Base-by-base conservation (phyloP, 2,329 filamentous ascomycete species). In the Colletotrichum spaethianum region DNA sequence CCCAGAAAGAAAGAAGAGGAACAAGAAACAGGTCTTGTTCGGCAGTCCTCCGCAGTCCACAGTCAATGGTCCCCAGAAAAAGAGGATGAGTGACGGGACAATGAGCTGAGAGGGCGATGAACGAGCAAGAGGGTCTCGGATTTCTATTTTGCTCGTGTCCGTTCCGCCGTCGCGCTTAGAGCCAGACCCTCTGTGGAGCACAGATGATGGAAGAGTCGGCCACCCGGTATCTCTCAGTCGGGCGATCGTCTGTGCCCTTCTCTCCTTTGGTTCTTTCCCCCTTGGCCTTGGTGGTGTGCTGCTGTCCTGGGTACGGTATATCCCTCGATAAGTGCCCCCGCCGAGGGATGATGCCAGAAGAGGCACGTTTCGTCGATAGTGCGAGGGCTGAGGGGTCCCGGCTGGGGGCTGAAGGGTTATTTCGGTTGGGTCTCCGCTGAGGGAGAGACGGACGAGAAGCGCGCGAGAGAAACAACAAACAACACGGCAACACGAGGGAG, bases 281-380 rank as follows among this genome's bases (percentile, higher is more conserved):
- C 40, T 44, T 18, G 56, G 56, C n/a, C n/a, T n/a, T n/a, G n/a
- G n/a, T n/a, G n/a, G n/a, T n/a, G n/a, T n/a, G n/a, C n/a, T n/a
- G n/a, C n/a, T n/a, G n/a, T 18, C 31, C 57, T 33, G 36, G 40
- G 28, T 16, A 33, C 12, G 28, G 26, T 33, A n/a, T n/a, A 20
- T 56, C 20, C 40, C 12, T 14, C 12, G 20, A 46, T 16, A 31
- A 31, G 18, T 46, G 28, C 31, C 31, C 57, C 42, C n/a, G 12
- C 42, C 44, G 60, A 64, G 60, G 66, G 50, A 64, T 64, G 60
- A 68, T 64, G 66, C 66, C 50, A 28, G 60, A 40, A 46, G n/a
- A 68, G 48, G 59, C 59, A 57, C 66, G 66, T 68, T 53, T 57
- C 66, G 66, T 68, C 66, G 23, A 68, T 68, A 68, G 66, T 67